phyloP scores from a whole-genome alignment of 1,139 yeast genomes.

The Scheffersomyces lignicola region DNA sequence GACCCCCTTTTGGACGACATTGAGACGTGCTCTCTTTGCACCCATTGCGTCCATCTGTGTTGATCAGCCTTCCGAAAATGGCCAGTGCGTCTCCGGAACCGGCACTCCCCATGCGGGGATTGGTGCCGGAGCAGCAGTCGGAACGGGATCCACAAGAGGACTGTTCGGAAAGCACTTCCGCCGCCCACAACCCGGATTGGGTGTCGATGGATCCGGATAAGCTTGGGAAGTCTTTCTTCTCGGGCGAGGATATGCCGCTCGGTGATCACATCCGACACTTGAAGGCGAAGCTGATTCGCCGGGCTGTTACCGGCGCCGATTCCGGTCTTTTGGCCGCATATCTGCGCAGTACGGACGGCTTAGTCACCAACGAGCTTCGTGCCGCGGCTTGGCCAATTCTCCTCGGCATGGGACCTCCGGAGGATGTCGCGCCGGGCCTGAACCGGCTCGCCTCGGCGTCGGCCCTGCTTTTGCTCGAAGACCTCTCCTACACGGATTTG shows the following conservation, averaged over 20 bases:
- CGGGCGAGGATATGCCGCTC: slow-evolving; percentile 40
- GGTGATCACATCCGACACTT: slow-evolving; percentile 38
- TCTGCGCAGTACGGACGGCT: slow-evolving; percentile 50
- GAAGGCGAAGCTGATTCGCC: slow-evolving; percentile 38
- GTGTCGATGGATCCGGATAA: slow-evolving; percentile 50
- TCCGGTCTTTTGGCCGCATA: slow-evolving; percentile 28
- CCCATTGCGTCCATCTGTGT: too few species aligned
- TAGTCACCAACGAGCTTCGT: slow-evolving; percentile 43
- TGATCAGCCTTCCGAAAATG: too few species aligned
- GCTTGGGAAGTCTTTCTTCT: slow-evolving; percentile 50
- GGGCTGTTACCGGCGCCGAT: slow-evolving; percentile 31
- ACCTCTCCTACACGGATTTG: slow-evolving; percentile 27
- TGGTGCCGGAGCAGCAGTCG: too few species aligned
- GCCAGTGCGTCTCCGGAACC: too few species aligned
- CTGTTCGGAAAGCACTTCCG: too few species aligned
- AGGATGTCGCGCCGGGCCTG: not conserved
- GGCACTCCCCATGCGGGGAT: too few species aligned
- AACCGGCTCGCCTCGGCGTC: slow-evolving; percentile 3
- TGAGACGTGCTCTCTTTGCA: too few species aligned
- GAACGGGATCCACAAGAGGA: too few species aligned
- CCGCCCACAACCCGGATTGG: slow-evolving; percentile 51
- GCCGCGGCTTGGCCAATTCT: slow-evolving; percentile 50
- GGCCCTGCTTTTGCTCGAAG: slow-evolving; percentile 18
- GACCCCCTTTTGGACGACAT: too few species aligned
- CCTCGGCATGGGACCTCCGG: slow-evolving; percentile 20